Conservation (phyloP, 495 filamentous ascomycete species). For the Cryomyces minteri region DNA sequence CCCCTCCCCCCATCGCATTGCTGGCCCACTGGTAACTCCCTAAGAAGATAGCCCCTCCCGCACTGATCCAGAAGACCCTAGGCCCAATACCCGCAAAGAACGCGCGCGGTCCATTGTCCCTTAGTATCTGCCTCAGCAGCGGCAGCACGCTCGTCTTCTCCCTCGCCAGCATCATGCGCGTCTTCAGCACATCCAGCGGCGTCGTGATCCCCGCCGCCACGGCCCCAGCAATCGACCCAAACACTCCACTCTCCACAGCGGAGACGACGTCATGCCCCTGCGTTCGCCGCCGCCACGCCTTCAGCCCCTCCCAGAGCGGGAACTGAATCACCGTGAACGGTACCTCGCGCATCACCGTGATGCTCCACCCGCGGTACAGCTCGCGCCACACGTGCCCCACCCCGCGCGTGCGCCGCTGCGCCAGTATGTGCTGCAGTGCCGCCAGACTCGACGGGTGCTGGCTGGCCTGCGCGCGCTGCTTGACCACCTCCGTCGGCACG, state of each 20-base stretch:
- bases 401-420: conserved; percentile 24
- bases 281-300: conserved; percentile 26
- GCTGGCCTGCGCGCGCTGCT: conserved; percentile 84
- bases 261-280: conserved; percentile 27
- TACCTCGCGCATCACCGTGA: conserved; percentile 89
- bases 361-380: conserved; percentile 74
- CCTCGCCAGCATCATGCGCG: conserved; percentile 74
- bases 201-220: conserved; percentile 82
- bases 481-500: conserved; percentile 91
- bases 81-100: conserved; percentile 85
- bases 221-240: conserved; percentile 68
- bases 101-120: conserved; percentile 49
- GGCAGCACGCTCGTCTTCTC: conserved; percentile 34
- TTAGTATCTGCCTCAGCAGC: conserved; percentile 47
- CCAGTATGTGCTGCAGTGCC: conserved; percentile 53
- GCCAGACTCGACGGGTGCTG: conserved; percentile 42
- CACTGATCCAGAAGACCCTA: conserved; percentile 81
- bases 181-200: conserved; percentile 92
- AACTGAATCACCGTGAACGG: conserved; percentile 96
- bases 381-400: conserved; percentile 49
- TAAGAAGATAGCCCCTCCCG: conserved; percentile 85
- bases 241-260: conserved; percentile 65
- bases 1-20: conserved; percentile 41
- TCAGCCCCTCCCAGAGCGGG: conserved; percentile 89
- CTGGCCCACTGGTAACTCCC: conserved; percentile 88